Base-by-base conservation (phyloP, 805 yeast genomes). In the Saccharomyces paradoxus region DNA sequence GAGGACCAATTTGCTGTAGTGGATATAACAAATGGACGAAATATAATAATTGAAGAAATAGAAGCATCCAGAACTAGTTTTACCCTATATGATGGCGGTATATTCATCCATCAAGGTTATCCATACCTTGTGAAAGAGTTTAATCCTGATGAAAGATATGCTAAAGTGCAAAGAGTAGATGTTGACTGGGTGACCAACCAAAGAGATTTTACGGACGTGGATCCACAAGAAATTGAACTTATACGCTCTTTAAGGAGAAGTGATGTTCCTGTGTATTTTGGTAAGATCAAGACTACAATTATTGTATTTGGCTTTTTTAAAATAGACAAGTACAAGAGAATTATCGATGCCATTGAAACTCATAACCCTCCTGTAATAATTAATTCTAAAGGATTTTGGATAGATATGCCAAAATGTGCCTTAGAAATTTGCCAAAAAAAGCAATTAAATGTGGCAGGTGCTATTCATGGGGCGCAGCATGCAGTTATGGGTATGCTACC, bases 391-490 rank as follows among this genome's bases (percentile, higher is more conserved):
- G 99, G 99, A 0, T 76, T 92, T 37, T 94, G 98, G 98, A 78
- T 94, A 6, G 96, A 94, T 67, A 77, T 94, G 1, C 96, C 97
- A 0, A 65, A 69, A 2, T 63, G 63, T n/a, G 87, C 89, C 0
- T 64, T 91, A 13, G 82, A 82, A 0, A 56, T 82, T 2, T 74
- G 92, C 31, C 71, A 75, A 2, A 68, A 66, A 2, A 89, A 89
- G 59, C 62, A 74, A 1, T 71, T 94, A 48, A 86, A 81, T 55
- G 73, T 84, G 1, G 92, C 98, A 0, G 99, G 88, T 4, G 96
- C 94, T 0, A 88, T 94, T n/a, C 99, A 94, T 72, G 97, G 95
- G 1, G 96, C 96, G 0, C 92, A 90, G 60, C 99, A 94, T 73
- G 89, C 89, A 0, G 72, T 94, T 1, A 84, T 94, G 79, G 84